A percentile compares a stretch with the other conserved stretches of the same genome.
Conservation (phyloP, 768 basidiomycete genomes). For the Crepidotus variabilis region DNA sequence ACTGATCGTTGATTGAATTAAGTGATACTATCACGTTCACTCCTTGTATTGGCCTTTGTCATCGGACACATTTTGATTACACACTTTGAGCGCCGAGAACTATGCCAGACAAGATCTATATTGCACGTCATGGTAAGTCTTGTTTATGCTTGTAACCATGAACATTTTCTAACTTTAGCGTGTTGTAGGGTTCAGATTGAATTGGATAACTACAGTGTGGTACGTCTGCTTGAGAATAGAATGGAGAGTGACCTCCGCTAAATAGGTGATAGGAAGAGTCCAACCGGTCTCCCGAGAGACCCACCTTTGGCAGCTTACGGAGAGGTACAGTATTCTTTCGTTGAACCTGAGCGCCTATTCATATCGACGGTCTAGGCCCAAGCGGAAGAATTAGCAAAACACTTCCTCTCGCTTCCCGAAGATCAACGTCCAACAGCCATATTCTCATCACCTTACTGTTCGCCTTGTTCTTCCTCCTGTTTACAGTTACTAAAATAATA, state of each 20-base stretch:
- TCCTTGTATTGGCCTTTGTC: neutral
- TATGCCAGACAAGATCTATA: conserved; percentile 64
- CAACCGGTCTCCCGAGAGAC: conserved; percentile 67
- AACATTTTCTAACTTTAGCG: conserved; percentile 5
- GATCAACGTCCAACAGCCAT: conserved; percentile 71
- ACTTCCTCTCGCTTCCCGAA: conserved; percentile 61
- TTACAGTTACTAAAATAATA: neutral
- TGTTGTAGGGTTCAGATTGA: conserved; percentile 63
- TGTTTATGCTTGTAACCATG: neutral
- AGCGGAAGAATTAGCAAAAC: conserved; percentile 66
- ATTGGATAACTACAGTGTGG: conserved; percentile 70
- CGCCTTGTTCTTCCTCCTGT: conserved; percentile 7
- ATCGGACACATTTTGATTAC: neutral
- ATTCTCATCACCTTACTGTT: conserved; percentile 85
- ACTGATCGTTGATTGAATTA: neutral
- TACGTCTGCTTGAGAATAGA: conserved; percentile 26
- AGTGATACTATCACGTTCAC: conserved; percentile 1
- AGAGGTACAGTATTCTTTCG: conserved; percentile 36
- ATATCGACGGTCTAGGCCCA: conserved; percentile 43
- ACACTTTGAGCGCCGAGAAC: conserved; percentile 7
- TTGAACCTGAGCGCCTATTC: conserved; percentile 1
- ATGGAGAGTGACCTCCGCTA: neutral
- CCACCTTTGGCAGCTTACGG: conserved; percentile 72
- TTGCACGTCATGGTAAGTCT: conserved; percentile 61
- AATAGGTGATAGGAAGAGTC: conserved; percentile 46